phyloP scores from a whole-genome alignment of 768 basidiomycete species.

The Tylopilus subfusipes region DNA sequence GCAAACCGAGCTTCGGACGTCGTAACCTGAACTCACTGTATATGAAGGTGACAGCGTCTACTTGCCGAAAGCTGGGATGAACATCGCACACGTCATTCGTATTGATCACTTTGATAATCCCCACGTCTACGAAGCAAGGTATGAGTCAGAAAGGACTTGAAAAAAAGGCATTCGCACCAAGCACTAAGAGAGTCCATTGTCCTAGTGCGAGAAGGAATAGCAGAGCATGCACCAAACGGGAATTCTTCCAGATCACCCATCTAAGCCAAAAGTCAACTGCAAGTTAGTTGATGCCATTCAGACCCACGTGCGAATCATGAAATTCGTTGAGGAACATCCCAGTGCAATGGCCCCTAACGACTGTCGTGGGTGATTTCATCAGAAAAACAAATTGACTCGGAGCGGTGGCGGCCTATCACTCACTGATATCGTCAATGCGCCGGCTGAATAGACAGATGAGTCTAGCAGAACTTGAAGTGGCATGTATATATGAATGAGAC shows the following conservation, averaged over 20 bases:
- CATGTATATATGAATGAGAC: neutral
- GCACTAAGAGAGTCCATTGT: slow-evolving; percentile 13
- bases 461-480: neutral
- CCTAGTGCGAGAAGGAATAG: slow-evolving; percentile 4
- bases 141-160: too few relatives aligned
- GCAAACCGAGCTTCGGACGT: neutral
- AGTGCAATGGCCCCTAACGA: slow-evolving; percentile 4
- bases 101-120: neutral
- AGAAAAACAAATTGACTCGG: neutral
- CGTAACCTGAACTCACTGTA: slow-evolving; percentile 12
- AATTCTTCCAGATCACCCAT: slow-evolving; percentile 23
- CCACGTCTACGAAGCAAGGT: slow-evolving; percentile 4
- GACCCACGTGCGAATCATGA: slow-evolving; percentile 22
- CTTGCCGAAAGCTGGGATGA: neutral
- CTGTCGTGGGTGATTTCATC: slow-evolving; percentile 1
- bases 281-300: neutral
- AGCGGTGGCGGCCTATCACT: neutral
- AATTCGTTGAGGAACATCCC: slow-evolving; percentile 22
- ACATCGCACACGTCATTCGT: neutral
- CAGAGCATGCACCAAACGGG: neutral
- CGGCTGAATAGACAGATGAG: slow-evolving; percentile 10
- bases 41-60: neutral
- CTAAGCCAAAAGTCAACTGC: slow-evolving; percentile 5
- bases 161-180: neutral
- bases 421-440: slow-evolving; percentile 2